Conservation (phyloP, 208 protist genomes). For the Trypanosoma conorhini region DNA sequence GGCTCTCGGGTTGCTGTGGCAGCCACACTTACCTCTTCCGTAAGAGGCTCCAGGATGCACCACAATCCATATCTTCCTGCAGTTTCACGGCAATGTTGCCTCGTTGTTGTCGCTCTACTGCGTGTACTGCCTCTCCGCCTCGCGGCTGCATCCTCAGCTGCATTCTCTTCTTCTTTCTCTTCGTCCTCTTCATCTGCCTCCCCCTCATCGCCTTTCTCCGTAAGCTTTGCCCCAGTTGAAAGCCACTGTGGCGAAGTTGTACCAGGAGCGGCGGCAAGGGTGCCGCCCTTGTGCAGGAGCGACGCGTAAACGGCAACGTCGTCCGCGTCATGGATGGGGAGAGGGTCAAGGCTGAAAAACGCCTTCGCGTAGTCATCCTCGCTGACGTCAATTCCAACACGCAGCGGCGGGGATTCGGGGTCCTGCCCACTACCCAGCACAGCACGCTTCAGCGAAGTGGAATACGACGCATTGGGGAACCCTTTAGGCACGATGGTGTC, state of each 20-base stretch:
- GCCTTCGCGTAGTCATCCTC: constrained; percentile 16
- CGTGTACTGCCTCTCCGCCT: background rate
- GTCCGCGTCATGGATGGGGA: constrained; percentile 9
- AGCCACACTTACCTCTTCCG: background rate
- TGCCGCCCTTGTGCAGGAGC: background rate
- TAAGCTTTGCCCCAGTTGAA: background rate
- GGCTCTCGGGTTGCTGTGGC: background rate
- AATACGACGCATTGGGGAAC: background rate
- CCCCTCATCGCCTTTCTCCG: background rate
- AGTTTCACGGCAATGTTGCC: constrained; percentile 8
- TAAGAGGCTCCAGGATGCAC: constrained; percentile 62
- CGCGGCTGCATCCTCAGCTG: no score
- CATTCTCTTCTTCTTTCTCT: background rate
- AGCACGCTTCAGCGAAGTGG: background rate
- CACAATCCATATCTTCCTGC: constrained; percentile 48
- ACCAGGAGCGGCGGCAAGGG: background rate
- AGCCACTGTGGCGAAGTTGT: background rate
- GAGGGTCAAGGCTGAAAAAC: constrained; percentile 12
- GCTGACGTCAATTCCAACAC: background rate
- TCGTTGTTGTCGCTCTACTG: background rate
- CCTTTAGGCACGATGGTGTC: background rate
- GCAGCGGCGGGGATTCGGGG: background rate
- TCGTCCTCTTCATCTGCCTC: background rate
- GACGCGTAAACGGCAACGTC: background rate
- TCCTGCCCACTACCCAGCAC: background rate